Evolutionary conservation across 108 stramenopile genomes (phyloP), one percentile per base, ranked within the genome.

Genomic region (Craspedostauros australis): DNA sequence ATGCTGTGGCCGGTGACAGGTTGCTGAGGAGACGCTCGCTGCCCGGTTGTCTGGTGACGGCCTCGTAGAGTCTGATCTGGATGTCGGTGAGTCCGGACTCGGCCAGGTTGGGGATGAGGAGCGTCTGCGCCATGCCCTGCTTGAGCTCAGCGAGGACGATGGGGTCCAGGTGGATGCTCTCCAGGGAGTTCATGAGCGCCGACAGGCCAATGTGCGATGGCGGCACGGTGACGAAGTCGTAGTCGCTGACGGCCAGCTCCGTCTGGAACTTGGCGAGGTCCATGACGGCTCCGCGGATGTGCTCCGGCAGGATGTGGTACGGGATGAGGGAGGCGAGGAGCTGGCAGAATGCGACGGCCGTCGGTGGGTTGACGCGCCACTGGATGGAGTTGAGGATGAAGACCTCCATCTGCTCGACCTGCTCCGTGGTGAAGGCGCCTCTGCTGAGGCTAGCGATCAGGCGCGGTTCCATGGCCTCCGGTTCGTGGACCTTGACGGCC

Each of bases 401-500:
- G 24, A 25, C 29, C 50, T 83, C 82, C 60, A 74, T 67, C 3
- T 32, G 32, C 41, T 66, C 62, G 24, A 83, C 73, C 28, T 78
- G 78, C 32, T 66, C 47, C 40, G 64, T 46, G 7, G 77, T 46
- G 46, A 72, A 66, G n/a, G 58, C 42, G 23, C 75, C 75, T 61
- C 75, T 36, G 40, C 77, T 76, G 14, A 83, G 63, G 24, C 34
- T 57, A 24, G 69, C 65, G 2, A 79, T 56, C n/a, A 79, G 50
- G 11, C 14, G 38, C 1, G 77, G 71, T 43, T 79, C 77, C 62
- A 83, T 71, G 18, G 64, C 77, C 42, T 74, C 52, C 11, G 70
- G 77, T 56, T 79, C 78, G 46, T 69, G 70, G 21, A 79, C 61
- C 52, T 83, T 83, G 40, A 77, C 72, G 12, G 77, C 74, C 31